phyloP scores from a whole-genome alignment of 148 eudicot genomes.

The Rhododendron kiyosumense region DNA sequence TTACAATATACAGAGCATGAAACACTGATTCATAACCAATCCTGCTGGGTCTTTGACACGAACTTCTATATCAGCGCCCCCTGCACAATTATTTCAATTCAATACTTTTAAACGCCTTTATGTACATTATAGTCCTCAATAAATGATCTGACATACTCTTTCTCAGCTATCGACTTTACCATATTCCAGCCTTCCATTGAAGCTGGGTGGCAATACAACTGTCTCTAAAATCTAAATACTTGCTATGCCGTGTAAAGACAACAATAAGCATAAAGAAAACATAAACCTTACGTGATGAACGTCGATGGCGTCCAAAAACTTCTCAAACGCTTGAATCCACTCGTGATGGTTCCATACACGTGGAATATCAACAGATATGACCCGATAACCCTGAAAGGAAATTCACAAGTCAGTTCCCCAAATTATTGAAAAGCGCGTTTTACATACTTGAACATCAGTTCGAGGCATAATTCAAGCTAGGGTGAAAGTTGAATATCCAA shows the following conservation, averaged over 20 bases:
- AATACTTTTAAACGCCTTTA: not conserved
- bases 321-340: slow-evolving; percentile 96
- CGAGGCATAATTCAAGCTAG: not conserved
- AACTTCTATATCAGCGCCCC: not conserved
- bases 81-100: not conserved
- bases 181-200: not conserved
- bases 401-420: slow-evolving; percentile 1
- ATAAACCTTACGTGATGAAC: slow-evolving; percentile 85
- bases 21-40: not conserved
- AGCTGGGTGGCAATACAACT: not conserved
- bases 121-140: not conserved
- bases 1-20: not conserved
- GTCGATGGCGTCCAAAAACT: slow-evolving; percentile 89
- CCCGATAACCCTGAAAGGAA: slow-evolving; percentile 80
- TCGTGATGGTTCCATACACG: slow-evolving; percentile 88
- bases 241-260: not conserved
- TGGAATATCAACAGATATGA: slow-evolving; percentile 93
- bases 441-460: not conserved
- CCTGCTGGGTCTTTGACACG: not conserved
- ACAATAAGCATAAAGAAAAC: not conserved
- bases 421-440: not conserved
- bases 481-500: not conserved
- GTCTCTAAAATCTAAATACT: not conserved
- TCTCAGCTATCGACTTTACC: not conserved
- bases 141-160: not conserved